These are phyloP conservation scores for Fusarium praegraminearum DNA, from an alignment of 2,329 filamentous ascomycete species.

Conservation along the genomic window DNA sequence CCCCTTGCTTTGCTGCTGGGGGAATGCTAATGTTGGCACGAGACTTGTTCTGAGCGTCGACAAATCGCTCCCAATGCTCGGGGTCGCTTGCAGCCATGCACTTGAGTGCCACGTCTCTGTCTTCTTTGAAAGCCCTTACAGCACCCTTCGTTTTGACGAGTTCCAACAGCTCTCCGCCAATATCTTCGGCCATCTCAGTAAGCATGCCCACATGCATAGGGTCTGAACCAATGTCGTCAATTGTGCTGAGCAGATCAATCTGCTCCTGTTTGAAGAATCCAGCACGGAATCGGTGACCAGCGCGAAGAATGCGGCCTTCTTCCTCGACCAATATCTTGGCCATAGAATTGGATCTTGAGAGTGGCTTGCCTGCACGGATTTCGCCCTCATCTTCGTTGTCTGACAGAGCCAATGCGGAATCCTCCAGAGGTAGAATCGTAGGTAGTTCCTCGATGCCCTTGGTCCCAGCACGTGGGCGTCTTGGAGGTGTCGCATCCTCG, in stretches of 20 bases:
- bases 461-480: slow-evolving; percentile 21
- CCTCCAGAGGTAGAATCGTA: slow-evolving; percentile 44
- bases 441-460: slow-evolving; percentile 42
- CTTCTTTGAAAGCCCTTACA: slow-evolving; percentile 70
- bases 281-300: slow-evolving; percentile 67
- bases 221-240: slow-evolving; percentile 64
- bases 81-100: slow-evolving; percentile 71
- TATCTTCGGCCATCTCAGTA: slow-evolving; percentile 71
- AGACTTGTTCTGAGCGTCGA: slow-evolving; percentile 71
- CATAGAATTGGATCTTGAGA: slow-evolving; percentile 66
- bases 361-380: slow-evolving; percentile 55
- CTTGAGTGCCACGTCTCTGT: slow-evolving; percentile 63
- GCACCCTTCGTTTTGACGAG: slow-evolving; percentile 69
- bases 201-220: slow-evolving; percentile 66
- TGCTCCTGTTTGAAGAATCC: slow-evolving; percentile 66
- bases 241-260: slow-evolving; percentile 61
- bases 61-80: slow-evolving; percentile 73
- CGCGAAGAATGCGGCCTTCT: slow-evolving; percentile 67
- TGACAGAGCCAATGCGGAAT: slow-evolving; percentile 56
- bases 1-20: slow-evolving; percentile 43
- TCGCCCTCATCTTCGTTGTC: slow-evolving; percentile 64
- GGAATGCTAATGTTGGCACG: slow-evolving; percentile 62
- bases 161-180: slow-evolving; percentile 70
- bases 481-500: slow-evolving; percentile 48
- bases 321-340: slow-evolving; percentile 67